Percentiles rank a stretch among this genome's conserved stretches.
Conservation (phyloP, 768 basidiomycete species). For the Rhizopogon sp. region DNA sequence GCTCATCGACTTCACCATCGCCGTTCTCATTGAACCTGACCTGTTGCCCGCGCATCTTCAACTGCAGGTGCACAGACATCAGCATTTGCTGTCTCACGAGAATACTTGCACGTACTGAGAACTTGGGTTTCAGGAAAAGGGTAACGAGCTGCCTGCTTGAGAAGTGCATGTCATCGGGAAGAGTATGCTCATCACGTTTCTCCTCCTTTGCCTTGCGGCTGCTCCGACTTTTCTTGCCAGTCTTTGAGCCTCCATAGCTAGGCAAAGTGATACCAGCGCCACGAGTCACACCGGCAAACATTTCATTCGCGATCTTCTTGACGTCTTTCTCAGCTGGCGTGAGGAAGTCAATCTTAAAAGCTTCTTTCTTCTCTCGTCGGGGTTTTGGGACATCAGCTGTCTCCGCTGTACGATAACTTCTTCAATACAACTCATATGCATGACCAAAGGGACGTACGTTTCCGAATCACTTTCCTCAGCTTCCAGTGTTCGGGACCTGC, state of each 20-base stretch:
- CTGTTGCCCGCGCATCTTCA: slow-evolving; percentile 82
- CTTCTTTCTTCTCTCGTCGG: slow-evolving; percentile 72
- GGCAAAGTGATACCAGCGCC: slow-evolving; percentile 67
- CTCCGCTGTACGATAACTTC: slow-evolving; percentile 39
- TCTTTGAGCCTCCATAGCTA: slow-evolving; percentile 35
- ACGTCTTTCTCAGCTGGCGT: slow-evolving; percentile 53
- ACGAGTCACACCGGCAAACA: slow-evolving; percentile 75
- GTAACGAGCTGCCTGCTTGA: slow-evolving; percentile 85
- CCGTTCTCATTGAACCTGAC: slow-evolving; percentile 50
- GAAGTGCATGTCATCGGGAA: slow-evolving; percentile 99
- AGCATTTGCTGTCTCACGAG: slow-evolving; percentile 3
- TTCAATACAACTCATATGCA: neutral
- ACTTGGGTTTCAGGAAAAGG: slow-evolving; percentile 94
- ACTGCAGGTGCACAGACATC: slow-evolving; percentile 36
- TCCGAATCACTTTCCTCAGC: slow-evolving; percentile 72
- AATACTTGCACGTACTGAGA: slow-evolving; percentile 57
- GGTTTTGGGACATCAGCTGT: slow-evolving; percentile 41
- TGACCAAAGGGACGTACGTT: slow-evolving; percentile 44
- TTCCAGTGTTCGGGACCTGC: slow-evolving; percentile 99
- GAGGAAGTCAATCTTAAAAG: slow-evolving; percentile 78
- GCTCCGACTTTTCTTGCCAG: slow-evolving; percentile 30
- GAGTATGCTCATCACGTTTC: slow-evolving; percentile 67
- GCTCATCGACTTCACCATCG: slow-evolving; percentile 90
- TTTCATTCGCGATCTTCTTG: slow-evolving; percentile 59
- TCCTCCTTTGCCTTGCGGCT: slow-evolving; percentile 48